Evolutionary conservation across 1,284 basidiomycete genomes (phyloP).

Genomic region (Puccinia horiana): DNA sequence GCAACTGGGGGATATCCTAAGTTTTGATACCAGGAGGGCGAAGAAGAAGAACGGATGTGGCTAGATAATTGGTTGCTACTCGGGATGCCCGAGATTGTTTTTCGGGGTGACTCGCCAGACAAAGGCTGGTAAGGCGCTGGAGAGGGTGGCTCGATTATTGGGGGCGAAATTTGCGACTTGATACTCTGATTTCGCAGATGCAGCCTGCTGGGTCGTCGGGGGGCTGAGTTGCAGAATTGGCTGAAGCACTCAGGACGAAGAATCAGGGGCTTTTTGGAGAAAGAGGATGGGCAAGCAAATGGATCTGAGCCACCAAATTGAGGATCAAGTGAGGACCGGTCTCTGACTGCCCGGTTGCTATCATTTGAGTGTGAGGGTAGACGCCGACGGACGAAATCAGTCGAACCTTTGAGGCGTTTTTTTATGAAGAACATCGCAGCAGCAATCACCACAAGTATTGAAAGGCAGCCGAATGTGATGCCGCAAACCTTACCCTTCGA

Average conservation of each 20-base stretch:
- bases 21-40: constrained; percentile 4
- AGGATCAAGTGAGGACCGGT: constrained; percentile 29
- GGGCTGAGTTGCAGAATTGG: not conserved
- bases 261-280: constrained; percentile 31
- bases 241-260: constrained; percentile 4
- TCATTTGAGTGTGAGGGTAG: constrained; percentile 30
- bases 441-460: not conserved
- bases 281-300: constrained; percentile 25
- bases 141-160: constrained; percentile 34
- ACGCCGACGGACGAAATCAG: constrained; percentile 10
- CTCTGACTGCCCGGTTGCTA: constrained; percentile 44
- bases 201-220: constrained; percentile 13
- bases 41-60: constrained; percentile 18
- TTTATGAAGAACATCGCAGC: constrained; percentile 7
- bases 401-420: constrained; percentile 25
- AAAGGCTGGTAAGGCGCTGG: constrained; percentile 18
- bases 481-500: constrained; percentile 7
- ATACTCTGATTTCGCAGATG: constrained; percentile 13
- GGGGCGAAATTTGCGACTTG: constrained; percentile 44
- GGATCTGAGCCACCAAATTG: constrained; percentile 27
- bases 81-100: not conserved
- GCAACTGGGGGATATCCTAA: not conserved
- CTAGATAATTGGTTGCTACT: not conserved
- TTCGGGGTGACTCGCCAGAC: not conserved
- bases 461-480: not conserved